Evolutionary conservation across 768 basidiomycete species (phyloP), one percentile per base, ranked within the genome.

Genomic region (Vararia minispora): DNA sequence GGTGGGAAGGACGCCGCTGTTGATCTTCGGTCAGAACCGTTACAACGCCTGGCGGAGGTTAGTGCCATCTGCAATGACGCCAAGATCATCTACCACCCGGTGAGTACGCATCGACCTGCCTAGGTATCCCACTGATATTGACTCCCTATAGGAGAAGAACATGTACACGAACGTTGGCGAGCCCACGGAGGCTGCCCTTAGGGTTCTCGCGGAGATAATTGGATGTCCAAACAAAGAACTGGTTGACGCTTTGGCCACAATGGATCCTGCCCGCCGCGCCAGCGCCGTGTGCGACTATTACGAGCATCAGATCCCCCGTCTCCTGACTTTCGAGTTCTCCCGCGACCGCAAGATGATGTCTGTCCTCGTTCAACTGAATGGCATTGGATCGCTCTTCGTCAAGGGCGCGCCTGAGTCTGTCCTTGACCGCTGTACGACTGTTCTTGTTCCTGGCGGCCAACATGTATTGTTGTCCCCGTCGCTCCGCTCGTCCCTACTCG

Each of bases 341-440:
- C 79, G 94, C 14, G 94, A 98, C 60, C 83, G 94, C 54, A 99
- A 97, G 64, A 94, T 92, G 78, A 98, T 98, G 94, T 95, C 94
- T 16, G 92, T 97, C 36, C 76, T 98, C 35, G 85, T 88, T 27
- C 72, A 64, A 43, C 68, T 76, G 39, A 73, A 76, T 40, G 72
- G 71, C 2, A 60, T 59, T 4, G 85, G 86, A n/a, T 72, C 83
- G 6, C 68, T 98, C 5, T 84, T 92, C 55, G 90, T 83, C 57
- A 98, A 98, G 59, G 94, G 94, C 26, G 94, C 94, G 3, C 94
- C 94, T 6, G 94, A 99, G 63, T 84, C 87, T 17, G 81, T 99
- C 27, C 66, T 99, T 42, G 91, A 95, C 35, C 76, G 86, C 29
- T 95, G 91, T 59, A 76, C 76, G 4, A 76, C 75, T 25, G 76